Conservation (phyloP, 805 yeast species). For the Pichia manshurica region DNA sequence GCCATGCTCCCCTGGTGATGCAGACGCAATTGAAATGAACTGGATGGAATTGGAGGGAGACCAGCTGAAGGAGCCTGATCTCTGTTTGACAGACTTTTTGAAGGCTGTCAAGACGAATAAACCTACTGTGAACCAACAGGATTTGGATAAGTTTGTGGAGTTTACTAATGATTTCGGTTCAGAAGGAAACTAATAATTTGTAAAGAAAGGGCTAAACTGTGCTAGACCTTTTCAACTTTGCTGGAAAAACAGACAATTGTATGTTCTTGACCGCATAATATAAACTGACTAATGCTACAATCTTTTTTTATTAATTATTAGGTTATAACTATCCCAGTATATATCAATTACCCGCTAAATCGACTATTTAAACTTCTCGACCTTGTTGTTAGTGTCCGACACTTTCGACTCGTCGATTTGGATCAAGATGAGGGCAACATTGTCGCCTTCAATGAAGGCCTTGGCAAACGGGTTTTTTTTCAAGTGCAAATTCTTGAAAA, state of each 20-base stretch:
- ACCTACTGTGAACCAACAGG: constrained; percentile 89
- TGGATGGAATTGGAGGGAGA: constrained; percentile 92
- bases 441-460: constrained; percentile 58
- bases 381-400: constrained; percentile 70
- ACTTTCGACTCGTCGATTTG: constrained; percentile 64
- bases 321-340: neutral
- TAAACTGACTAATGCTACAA: too few species aligned
- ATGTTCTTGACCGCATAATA: too few species aligned
- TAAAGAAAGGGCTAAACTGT: too few species aligned
- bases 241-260: too few species aligned
- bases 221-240: too few species aligned
- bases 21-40: constrained; percentile 76
- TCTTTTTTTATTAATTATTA: too few species aligned
- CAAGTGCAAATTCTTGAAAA: constrained; percentile 57
- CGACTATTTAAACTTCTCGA: constrained; percentile 20
- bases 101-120: constrained; percentile 87
- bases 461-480: constrained; percentile 64
- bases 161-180: constrained; percentile 96
- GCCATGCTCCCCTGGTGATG: constrained; percentile 98
- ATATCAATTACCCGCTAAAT: neutral
- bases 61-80: constrained; percentile 82
- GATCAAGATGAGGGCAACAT: constrained; percentile 61
- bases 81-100: constrained; percentile 86
- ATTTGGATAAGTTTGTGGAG: constrained; percentile 73
- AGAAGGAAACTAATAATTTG: constrained; percentile 81